phyloP scores from a whole-genome alignment of 441 rosid species.

The Adansonia grandidieri region DNA sequence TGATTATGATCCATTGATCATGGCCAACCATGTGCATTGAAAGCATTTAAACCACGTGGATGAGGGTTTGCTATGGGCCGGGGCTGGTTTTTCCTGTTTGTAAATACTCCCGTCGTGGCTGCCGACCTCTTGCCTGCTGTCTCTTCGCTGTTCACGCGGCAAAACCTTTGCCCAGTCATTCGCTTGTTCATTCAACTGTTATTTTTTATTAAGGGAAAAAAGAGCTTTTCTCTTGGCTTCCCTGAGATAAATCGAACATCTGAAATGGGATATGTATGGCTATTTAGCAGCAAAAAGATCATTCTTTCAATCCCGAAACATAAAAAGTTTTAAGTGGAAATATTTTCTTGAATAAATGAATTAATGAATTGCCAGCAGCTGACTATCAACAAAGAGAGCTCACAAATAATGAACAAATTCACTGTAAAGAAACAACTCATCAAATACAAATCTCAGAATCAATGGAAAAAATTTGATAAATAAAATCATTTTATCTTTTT shows the following conservation, averaged over 20 bases:
- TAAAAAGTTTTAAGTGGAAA: neutral
- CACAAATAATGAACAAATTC: slow-evolving; percentile 37
- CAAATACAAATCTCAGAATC: slow-evolving; percentile 10
- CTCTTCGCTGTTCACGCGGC: slow-evolving; percentile 38
- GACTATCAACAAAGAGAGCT: slow-evolving; percentile 16
- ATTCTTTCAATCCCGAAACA: neutral
- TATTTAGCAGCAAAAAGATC: neutral
- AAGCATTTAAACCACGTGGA: slow-evolving; percentile 28
- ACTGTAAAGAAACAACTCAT: slow-evolving; percentile 40
- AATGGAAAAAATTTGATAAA: too few relatives aligned
- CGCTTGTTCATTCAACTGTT: neutral
- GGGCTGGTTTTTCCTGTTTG: neutral
- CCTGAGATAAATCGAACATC: too few relatives aligned
- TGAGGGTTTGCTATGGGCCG: slow-evolving; percentile 12
- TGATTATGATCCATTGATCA: slow-evolving; percentile 16
- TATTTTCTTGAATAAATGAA: slow-evolving; percentile 22
- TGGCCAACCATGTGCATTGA: slow-evolving; percentile 42
- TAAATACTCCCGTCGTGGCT: slow-evolving; percentile 3
- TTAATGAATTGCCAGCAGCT: slow-evolving; percentile 28
- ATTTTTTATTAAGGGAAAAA: neutral
- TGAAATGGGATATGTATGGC: neutral
- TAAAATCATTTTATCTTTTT: too few relatives aligned
- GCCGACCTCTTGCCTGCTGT: slow-evolving; percentile 33
- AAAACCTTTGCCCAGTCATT: neutral
- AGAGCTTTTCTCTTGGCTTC: neutral